Percentiles rank a stretch among this genome's conserved stretches.
These are phyloP conservation scores for Cladosporium halotolerans DNA, from an alignment of 2,329 filamentous ascomycete species.

Conservation along the genomic window DNA sequence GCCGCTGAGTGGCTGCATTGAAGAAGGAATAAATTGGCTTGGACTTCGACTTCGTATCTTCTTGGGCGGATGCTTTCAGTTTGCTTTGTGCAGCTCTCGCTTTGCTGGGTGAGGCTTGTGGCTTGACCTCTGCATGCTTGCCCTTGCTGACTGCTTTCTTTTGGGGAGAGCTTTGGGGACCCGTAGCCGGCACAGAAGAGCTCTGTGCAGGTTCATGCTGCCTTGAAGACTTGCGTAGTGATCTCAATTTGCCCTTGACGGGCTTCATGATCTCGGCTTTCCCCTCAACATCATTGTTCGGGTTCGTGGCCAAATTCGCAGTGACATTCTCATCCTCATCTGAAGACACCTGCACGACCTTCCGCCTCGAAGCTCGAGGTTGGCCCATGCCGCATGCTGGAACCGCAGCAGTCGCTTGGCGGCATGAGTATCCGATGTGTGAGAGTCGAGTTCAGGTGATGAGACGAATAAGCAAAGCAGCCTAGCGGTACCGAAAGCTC, in stretches of 20 bases:
- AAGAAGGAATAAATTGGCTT: constrained; percentile 47
- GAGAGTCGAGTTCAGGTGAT: no score
- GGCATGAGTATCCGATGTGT: no score
- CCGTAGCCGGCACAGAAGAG: constrained; percentile 8
- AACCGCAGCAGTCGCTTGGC: no score
- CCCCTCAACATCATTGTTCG: constrained; percentile 8
- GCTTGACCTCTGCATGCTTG: constrained; percentile 8
- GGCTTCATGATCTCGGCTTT: constrained; percentile 13
- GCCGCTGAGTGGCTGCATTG: constrained; percentile 37
- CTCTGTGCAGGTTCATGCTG: constrained; percentile 9
- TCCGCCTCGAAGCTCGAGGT: constrained; percentile 24
- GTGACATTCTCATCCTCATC: constrained; percentile 19
- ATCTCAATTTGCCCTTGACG: constrained; percentile 20
- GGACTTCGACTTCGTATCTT: constrained; percentile 30
- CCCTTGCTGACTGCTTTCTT: constrained; percentile 15
- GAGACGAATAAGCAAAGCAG: no score
- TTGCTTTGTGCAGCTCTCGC: constrained; percentile 15
- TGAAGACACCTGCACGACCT: constrained; percentile 21
- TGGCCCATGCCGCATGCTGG: constrained; percentile 24
- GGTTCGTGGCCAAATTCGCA: constrained; percentile 3
- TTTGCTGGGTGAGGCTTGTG: constrained; percentile 18
- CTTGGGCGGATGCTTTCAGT: constrained; percentile 28
- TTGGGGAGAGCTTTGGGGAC: constrained; percentile 16
- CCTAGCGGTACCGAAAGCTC: no score
- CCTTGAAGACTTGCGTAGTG: constrained; percentile 16